phyloP scores from a whole-genome alignment of 2,329 filamentous ascomycete genomes.

The Clarireedia monteithiana region DNA sequence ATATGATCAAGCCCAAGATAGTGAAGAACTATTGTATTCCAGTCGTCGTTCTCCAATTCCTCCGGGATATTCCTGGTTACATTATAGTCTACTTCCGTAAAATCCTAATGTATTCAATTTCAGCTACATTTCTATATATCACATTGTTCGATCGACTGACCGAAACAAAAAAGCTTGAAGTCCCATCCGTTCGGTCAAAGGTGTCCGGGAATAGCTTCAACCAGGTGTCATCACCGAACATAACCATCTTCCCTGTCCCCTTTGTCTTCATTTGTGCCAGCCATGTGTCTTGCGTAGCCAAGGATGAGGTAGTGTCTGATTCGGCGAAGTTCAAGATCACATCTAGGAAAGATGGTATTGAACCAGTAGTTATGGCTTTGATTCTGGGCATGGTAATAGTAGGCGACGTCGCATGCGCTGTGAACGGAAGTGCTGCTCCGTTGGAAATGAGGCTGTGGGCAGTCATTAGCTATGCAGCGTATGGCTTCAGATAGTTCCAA shows the following conservation, averaged over 20 bases:
- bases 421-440: constrained; percentile 84
- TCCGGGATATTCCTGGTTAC: constrained; percentile 81
- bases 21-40: constrained; percentile 90
- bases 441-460: constrained; percentile 38
- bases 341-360: constrained; percentile 95
- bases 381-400: constrained; percentile 98
- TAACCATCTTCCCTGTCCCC: constrained; percentile 66
- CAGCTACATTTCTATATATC: constrained; percentile 23
- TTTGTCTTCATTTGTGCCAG: constrained; percentile 82
- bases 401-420: constrained; percentile 89
- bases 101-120: constrained; percentile 56
- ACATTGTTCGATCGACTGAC: constrained; percentile 44
- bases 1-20: constrained; percentile 96
- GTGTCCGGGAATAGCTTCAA: constrained; percentile 87
- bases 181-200: constrained; percentile 84
- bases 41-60: constrained; percentile 72
- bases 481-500: background rate
- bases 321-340: constrained; percentile 96
- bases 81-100: constrained; percentile 95
- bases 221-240: constrained; percentile 99
- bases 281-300: constrained; percentile 91
- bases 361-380: constrained; percentile 95
- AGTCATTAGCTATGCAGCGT: constrained; percentile 1
- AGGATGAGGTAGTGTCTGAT: constrained; percentile 80
- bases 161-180: constrained; percentile 96